phyloP scores from a whole-genome alignment of 208 protist species.

The Perkinsela sp. region DNA sequence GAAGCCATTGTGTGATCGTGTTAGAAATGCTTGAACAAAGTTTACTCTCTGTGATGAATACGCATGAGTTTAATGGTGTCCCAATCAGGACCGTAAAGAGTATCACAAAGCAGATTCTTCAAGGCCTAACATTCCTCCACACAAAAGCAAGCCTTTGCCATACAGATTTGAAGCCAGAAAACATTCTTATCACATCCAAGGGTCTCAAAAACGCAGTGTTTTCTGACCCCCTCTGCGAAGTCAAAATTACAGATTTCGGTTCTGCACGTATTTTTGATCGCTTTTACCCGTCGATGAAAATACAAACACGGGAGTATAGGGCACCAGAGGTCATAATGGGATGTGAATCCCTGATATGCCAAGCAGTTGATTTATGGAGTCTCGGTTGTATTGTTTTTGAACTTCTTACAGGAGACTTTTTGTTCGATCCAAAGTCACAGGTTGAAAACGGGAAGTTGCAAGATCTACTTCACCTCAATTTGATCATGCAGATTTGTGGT shows the following conservation, averaged over 20 bases:
- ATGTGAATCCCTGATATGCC: constrained; percentile 17
- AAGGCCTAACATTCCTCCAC: constrained; percentile 76
- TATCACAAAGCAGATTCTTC: constrained; percentile 58
- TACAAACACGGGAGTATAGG: constrained; percentile 72
- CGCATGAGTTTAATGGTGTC: constrained; percentile 76
- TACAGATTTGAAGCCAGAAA: constrained; percentile 88
- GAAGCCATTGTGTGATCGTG: constrained; percentile 78
- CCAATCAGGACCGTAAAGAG: constrained; percentile 70
- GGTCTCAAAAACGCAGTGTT: neutral
- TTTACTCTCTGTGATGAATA: constrained; percentile 76
- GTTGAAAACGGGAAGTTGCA: constrained; percentile 31
- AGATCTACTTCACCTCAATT: constrained; percentile 54
- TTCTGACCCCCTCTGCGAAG: constrained; percentile 2
- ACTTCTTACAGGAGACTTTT: constrained; percentile 67
- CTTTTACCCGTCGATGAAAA: constrained; percentile 1
- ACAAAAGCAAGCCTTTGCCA: constrained; percentile 72
- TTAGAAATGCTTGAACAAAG: constrained; percentile 86
- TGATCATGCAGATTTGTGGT: constrained; percentile 75
- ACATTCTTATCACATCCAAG: constrained; percentile 50
- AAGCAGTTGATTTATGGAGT: constrained; percentile 68
- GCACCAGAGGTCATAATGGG: constrained; percentile 69
- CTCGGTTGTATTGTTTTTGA: constrained; percentile 72
- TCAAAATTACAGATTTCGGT: constrained; percentile 23
- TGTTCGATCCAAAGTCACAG: constrained; percentile 71
- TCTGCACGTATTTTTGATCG: neutral